A percentile compares a stretch with the other conserved stretches of the same genome.
Evolutionary conservation across 441 rosid genomes (phyloP).

Genomic region (Biscutella laevigata): DNA sequence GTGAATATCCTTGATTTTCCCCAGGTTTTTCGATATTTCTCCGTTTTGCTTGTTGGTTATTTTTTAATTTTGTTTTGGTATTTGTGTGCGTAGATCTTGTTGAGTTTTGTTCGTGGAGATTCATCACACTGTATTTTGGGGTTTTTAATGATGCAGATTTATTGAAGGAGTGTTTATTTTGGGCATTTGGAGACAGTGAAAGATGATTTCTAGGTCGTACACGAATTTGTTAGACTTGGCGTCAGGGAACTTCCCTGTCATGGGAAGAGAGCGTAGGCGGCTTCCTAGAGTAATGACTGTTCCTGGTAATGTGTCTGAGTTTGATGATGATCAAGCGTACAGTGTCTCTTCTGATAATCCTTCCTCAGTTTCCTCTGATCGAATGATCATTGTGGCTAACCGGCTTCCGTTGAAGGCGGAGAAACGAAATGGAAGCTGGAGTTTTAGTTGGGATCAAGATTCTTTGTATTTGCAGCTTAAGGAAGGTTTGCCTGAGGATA

Average conservation of each 20-base stretch:
- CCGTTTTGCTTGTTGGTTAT: background rate
- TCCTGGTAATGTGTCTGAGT: constrained; percentile 36
- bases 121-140: background rate
- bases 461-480: constrained; percentile 36
- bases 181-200: constrained; percentile 17
- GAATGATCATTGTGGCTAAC: constrained; percentile 43
- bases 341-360: constrained; percentile 42
- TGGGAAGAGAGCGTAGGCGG: constrained; percentile 39
- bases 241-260: constrained; percentile 41
- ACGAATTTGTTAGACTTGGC: constrained; percentile 43
- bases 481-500: constrained; percentile 40
- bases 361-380: constrained; percentile 36
- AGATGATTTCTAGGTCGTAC: constrained; percentile 50
- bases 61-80: background rate
- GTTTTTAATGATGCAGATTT: constrained; percentile 18
- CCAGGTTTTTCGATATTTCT: too few relatives aligned
- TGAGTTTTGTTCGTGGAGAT: constrained; percentile 8
- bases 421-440: constrained; percentile 35
- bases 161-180: background rate
- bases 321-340: constrained; percentile 41
- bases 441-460: constrained; percentile 43
- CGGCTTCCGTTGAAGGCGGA: constrained; percentile 40
- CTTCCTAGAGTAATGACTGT: constrained; percentile 37
- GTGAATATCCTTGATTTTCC: background rate
- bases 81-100: constrained; percentile 17